Evolutionary conservation across 2,329 filamentous ascomycete genomes (phyloP).

Genomic region (Penicillium psychrosexuale): DNA sequence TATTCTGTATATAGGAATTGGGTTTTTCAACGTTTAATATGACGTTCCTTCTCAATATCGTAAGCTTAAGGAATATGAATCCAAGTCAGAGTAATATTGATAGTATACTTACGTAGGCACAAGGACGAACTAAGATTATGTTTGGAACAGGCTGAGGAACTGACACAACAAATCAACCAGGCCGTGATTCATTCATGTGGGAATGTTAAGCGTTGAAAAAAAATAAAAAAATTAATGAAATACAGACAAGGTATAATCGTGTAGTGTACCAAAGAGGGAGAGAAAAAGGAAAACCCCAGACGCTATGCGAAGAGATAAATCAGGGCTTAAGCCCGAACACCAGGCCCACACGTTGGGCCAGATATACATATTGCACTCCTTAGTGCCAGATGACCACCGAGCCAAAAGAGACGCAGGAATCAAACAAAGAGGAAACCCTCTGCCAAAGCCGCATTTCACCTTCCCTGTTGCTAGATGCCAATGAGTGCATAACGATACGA

Average conservation of each 20-base stretch:
- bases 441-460: neutral
- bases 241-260: conserved; percentile 13
- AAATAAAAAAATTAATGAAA: conserved; percentile 4
- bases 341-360: neutral
- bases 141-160: neutral
- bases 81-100: neutral
- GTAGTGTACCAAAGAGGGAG: conserved; percentile 6
- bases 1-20: too few relatives aligned
- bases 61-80: neutral
- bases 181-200: neutral
- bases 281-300: conserved; percentile 31
- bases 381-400: conserved; percentile 3
- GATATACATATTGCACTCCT: conserved; percentile 24
- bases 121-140: neutral
- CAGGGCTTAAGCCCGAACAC: conserved; percentile 23
- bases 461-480: neutral
- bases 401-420: neutral
- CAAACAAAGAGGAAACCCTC: neutral
- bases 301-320: conserved; percentile 39
- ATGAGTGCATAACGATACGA: conserved; percentile 3
- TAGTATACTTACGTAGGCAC: neutral
- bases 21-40: too few relatives aligned
- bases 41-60: neutral
- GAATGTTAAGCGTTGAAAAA: neutral
- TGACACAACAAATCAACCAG: too few relatives aligned